These are phyloP conservation scores for Craspedostauros australis DNA, from an alignment of 108 stramenopile species.

Conservation along the genomic window DNA sequence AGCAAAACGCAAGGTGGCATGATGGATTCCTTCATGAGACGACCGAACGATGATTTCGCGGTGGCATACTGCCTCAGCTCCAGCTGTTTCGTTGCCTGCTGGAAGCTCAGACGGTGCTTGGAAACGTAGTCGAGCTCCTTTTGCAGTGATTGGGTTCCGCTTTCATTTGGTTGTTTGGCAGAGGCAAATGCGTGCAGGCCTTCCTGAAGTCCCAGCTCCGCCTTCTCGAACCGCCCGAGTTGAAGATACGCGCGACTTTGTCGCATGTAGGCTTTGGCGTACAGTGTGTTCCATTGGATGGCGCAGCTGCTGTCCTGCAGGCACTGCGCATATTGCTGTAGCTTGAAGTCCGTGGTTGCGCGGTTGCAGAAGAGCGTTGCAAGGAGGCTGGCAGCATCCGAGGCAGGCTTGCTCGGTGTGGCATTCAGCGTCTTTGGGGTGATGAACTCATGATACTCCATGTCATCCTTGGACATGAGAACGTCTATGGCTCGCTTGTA, in stretches of 20 bases:
- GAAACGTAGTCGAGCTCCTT: background rate
- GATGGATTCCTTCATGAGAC: conserved; percentile 10
- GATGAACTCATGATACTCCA: background rate
- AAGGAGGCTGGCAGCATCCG: background rate
- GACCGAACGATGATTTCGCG: conserved; percentile 25
- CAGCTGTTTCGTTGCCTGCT: conserved; percentile 4
- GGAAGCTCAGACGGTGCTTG: conserved; percentile 3
- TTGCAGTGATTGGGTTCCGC: background rate
- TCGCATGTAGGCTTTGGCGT: conserved; percentile 50
- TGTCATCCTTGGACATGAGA: background rate
- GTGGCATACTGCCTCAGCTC: conserved; percentile 11
- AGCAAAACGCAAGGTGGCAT: conserved; percentile 20
- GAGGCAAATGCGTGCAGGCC: too few species aligned
- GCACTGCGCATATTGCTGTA: conserved; percentile 24
- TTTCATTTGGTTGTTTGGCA: too few species aligned
- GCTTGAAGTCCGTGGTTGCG: conserved; percentile 34
- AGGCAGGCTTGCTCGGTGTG: background rate
- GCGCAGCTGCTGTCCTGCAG: conserved; percentile 35
- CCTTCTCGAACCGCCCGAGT: conserved; percentile 33
- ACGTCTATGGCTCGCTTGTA: conserved; percentile 38
- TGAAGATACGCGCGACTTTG: conserved; percentile 19
- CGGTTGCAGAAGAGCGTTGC: conserved; percentile 43
- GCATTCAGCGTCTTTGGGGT: background rate
- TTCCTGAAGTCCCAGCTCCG: conserved; percentile 4
- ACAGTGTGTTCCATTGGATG: conserved; percentile 19